A percentile compares a stretch with the other conserved stretches of the same genome.
Conservation (phyloP, 371 early-diverging fungal genomes). For the Dinochytrium kinnereticum region DNA sequence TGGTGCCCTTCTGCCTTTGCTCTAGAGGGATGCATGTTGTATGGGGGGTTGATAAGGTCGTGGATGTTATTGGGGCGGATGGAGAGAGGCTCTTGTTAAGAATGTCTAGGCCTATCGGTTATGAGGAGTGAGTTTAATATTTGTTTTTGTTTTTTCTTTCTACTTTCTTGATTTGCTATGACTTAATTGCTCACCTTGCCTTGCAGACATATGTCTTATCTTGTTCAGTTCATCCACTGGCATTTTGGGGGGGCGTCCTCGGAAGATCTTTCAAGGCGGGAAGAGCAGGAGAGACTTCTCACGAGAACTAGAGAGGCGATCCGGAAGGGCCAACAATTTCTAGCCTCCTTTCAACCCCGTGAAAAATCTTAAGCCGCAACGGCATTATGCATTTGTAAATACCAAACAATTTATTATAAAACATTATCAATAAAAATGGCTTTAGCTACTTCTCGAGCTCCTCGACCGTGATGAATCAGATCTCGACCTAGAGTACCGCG, state of each 20-base stretch:
- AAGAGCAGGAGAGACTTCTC: not conserved
- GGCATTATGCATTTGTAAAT: no score
- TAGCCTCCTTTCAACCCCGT: no score
- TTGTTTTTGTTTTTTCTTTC: not conserved
- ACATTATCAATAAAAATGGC: no score
- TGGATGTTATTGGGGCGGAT: not conserved
- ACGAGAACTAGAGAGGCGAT: not conserved
- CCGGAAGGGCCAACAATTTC: not conserved
- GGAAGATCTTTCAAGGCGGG: not conserved
- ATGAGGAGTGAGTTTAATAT: slow-evolving; percentile 7
- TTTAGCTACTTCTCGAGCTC: not conserved
- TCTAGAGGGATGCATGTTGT: slow-evolving; percentile 1
- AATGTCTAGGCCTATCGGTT: slow-evolving; percentile 16
- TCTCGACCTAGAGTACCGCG: not conserved
- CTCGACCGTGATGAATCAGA: not conserved
- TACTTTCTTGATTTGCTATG: not conserved
- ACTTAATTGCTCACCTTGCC: not conserved
- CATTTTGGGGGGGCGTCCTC: not conserved
- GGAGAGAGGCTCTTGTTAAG: not conserved
- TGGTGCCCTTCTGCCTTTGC: not conserved
- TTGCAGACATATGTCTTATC: slow-evolving; percentile 9
- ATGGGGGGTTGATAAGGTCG: not conserved
- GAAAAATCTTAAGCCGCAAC: no score
- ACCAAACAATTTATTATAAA: no score
- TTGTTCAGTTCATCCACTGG: not conserved